Evolutionary conservation across 2,329 filamentous ascomycete species (phyloP).

Genomic region (Aplosporella prunicola): DNA sequence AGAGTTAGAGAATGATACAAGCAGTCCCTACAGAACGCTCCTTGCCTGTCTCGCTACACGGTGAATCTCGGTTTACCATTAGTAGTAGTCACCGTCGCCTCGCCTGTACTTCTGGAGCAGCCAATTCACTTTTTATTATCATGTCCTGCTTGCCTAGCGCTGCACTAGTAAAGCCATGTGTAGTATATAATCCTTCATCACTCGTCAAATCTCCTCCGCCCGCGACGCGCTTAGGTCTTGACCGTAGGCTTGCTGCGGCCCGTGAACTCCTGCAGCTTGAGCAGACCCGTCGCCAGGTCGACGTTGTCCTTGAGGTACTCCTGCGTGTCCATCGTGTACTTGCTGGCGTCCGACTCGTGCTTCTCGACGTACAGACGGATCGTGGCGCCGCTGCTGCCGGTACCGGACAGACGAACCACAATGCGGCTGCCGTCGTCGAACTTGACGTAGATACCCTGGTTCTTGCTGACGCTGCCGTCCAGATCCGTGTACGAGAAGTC

Average conservation of each 20-base stretch:
- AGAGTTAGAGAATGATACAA: too few species aligned
- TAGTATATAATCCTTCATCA: conserved; percentile 6
- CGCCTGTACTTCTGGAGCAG: too few species aligned
- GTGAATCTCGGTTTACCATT: too few species aligned
- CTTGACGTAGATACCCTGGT: conserved; percentile 90
- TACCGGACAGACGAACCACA: conserved; percentile 89
- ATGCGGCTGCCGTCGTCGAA: conserved; percentile 94
- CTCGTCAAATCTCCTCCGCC: conserved; percentile 1
- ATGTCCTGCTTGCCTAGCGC: too few species aligned
- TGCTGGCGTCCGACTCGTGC: conserved; percentile 72
- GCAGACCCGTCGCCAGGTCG: conserved; percentile 68
- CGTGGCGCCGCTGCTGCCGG: conserved; percentile 87
- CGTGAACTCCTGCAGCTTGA: conserved; percentile 90
- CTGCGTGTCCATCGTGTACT: conserved; percentile 75
- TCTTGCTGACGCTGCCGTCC: conserved; percentile 90
- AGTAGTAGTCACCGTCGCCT: too few species aligned
- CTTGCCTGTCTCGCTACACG: too few species aligned
- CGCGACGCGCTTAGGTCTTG: conserved; percentile 75
- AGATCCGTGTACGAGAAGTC: conserved; percentile 98
- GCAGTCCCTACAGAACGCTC: too few species aligned
- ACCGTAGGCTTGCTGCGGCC: conserved; percentile 91
- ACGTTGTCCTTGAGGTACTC: conserved; percentile 90
- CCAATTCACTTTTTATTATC: too few species aligned
- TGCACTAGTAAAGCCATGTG: too few species aligned
- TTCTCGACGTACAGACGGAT: conserved; percentile 97